Conservation (phyloP, 139 green algal genomes). For the Coccomyxa sp. region DNA sequence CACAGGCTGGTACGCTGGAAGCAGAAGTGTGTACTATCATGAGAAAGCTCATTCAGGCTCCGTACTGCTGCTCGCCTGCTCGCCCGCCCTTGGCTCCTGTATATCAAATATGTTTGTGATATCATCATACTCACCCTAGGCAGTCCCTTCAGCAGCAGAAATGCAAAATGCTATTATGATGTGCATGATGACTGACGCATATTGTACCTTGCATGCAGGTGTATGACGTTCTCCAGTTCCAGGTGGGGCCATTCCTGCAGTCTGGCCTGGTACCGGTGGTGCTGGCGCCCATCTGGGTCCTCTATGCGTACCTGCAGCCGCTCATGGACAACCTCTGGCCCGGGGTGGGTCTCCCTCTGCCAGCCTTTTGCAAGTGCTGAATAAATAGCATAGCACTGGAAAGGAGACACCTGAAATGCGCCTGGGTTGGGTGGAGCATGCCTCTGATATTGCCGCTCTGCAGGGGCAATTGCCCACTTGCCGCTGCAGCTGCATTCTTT, state of each 20-base stretch:
- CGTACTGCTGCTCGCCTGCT: not conserved
- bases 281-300: constrained; percentile 23
- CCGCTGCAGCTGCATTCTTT: no score
- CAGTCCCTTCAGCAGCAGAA: not conserved
- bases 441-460: not conserved
- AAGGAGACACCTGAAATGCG: no score
- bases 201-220: constrained; percentile 1
- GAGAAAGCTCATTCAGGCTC: not conserved
- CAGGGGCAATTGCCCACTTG: not conserved
- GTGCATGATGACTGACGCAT: not conserved
- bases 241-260: constrained; percentile 10
- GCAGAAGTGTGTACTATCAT: not conserved
- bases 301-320: constrained; percentile 19
- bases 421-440: not conserved
- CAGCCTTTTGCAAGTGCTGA: not conserved
- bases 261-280: constrained; percentile 10
- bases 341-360: no score
- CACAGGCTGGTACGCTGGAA: no score
- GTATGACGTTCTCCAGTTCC: constrained; percentile 14
- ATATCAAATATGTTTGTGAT: no score
- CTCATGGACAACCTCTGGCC: not conserved
- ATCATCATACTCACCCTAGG: no score
- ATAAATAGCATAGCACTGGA: no score
- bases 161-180: not conserved
- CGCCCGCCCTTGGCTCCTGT: not conserved